Conservation (phyloP, 2,329 filamentous ascomycete species). For the Microdochium nivale region DNA sequence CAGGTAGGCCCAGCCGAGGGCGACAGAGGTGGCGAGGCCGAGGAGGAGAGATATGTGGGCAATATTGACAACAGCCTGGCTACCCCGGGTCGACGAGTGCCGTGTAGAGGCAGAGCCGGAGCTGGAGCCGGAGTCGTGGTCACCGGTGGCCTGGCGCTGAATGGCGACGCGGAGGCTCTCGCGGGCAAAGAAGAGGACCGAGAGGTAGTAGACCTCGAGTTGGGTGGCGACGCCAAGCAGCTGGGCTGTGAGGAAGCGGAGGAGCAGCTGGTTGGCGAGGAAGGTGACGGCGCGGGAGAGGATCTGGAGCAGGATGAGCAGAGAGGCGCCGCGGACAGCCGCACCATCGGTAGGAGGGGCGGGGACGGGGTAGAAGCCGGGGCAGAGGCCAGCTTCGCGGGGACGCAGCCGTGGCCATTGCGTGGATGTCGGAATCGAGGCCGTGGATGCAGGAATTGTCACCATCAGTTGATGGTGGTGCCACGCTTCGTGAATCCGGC, state of each 20-base stretch:
- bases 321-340: constrained; percentile 63
- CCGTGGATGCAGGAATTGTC: no score
- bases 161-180: constrained; percentile 88
- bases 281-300: constrained; percentile 85
- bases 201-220: constrained; percentile 86
- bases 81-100: constrained; percentile 23
- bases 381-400: neutral
- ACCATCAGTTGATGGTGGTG: no score
- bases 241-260: constrained; percentile 79
- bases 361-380: neutral
- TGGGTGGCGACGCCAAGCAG: constrained; percentile 81
- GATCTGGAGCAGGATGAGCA: constrained; percentile 83
- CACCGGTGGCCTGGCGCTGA: constrained; percentile 55
- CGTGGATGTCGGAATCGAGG: no score
- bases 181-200: constrained; percentile 87
- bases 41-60: constrained; percentile 70
- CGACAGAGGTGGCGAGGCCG: constrained; percentile 54
- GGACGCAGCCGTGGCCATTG: neutral
- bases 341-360: constrained; percentile 5
- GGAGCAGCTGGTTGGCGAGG: constrained; percentile 79
- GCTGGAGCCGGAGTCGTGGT: constrained; percentile 13
- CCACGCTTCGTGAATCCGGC: no score
- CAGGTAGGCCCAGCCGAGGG: constrained; percentile 62
- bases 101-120: constrained; percentile 5
- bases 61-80: constrained; percentile 79